phyloP scores from a whole-genome alignment of 306 rosid genomes.

The Rosa persica region DNA sequence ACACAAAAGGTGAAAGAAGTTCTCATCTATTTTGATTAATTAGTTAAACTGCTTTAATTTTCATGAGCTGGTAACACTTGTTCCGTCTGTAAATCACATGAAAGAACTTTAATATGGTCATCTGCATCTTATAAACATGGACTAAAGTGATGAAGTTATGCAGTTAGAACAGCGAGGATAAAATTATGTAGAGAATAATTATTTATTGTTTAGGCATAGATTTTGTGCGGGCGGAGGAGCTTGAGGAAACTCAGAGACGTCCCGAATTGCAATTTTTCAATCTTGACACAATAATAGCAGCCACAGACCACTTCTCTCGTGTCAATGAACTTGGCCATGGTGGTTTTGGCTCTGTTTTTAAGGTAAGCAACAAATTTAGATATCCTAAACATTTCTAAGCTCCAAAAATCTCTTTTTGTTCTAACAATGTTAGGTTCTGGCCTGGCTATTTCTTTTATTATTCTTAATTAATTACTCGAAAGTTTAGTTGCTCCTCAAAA shows the following conservation, averaged over 20 bases:
- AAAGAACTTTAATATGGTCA: neutral
- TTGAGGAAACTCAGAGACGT: conserved; percentile 1
- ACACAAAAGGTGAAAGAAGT: conserved; percentile 7
- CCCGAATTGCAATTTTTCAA: conserved; percentile 41
- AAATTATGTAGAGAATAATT: neutral
- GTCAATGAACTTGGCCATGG: conserved; percentile 23
- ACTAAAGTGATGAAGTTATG: neutral
- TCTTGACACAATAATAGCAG: conserved; percentile 10
- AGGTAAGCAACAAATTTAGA: neutral
- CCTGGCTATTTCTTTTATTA: neutral
- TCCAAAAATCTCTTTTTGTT: neutral
- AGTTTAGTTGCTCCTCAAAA: neutral
- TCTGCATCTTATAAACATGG: neutral
- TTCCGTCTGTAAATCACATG: neutral
- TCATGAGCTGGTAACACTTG: neutral
- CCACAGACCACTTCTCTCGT: conserved; percentile 11
- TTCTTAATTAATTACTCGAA: neutral
- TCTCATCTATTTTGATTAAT: neutral
- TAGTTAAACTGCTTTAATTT: neutral
- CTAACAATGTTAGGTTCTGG: neutral
- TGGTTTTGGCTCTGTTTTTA: conserved; percentile 22
- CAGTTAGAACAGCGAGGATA: neutral
- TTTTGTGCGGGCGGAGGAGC: neutral
- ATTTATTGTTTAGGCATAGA: neutral
- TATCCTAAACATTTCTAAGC: neutral